Conservation (phyloP, 2,329 filamentous ascomycete species). For the Didymella keratinophila region DNA sequence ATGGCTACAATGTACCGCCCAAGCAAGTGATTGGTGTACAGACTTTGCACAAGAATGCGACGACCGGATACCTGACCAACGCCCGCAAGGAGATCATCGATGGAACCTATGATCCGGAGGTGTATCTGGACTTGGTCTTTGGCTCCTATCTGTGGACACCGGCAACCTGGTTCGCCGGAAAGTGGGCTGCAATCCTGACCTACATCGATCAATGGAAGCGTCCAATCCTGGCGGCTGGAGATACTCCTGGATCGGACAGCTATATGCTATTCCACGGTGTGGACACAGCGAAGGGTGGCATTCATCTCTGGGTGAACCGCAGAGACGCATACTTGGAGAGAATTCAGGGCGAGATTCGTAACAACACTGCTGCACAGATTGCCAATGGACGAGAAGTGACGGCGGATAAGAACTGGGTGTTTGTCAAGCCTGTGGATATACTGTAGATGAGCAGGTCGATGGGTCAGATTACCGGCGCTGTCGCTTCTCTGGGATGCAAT, state of each 20-base stretch:
- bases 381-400: conserved; percentile 40
- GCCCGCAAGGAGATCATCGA: conserved; percentile 38
- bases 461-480: background rate
- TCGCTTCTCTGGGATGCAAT: background rate
- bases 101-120: conserved; percentile 35
- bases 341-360: conserved; percentile 34
- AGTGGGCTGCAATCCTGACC: conserved; percentile 43
- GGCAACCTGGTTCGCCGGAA: conserved; percentile 43
- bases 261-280: conserved; percentile 46
- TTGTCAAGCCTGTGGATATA: conserved; percentile 42
- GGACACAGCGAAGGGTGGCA: conserved; percentile 37
- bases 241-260: conserved; percentile 43
- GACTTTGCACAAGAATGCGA: conserved; percentile 38
- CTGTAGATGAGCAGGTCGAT: conserved; percentile 16
- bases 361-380: conserved; percentile 35
- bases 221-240: conserved; percentile 39
- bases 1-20: conserved; percentile 43
- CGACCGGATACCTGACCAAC: conserved; percentile 38
- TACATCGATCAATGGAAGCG: conserved; percentile 45
- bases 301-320: conserved; percentile 44
- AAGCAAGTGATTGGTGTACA: conserved; percentile 44
- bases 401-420: conserved; percentile 43
- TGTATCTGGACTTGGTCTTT: conserved; percentile 37
- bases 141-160: conserved; percentile 43
- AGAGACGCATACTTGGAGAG: conserved; percentile 29